A percentile compares a stretch with the other conserved stretches of the same genome.
phyloP scores from a whole-genome alignment of 306 rosid species.

The Citrullus amarus region DNA sequence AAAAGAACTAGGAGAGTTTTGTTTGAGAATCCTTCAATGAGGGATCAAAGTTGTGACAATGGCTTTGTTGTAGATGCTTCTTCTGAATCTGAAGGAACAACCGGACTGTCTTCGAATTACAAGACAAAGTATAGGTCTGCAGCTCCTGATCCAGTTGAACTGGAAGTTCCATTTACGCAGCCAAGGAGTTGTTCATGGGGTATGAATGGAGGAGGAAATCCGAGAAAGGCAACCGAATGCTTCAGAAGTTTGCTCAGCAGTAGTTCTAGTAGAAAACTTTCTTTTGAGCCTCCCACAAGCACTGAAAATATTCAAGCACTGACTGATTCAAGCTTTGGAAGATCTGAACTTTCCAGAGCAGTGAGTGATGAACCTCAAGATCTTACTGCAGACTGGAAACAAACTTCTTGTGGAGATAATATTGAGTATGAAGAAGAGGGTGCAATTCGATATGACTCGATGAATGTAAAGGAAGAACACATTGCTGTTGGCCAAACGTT shows the following conservation, averaged over 20 bases:
- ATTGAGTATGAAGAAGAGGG: background rate
- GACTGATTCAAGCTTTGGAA: background rate
- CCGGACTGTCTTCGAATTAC: background rate
- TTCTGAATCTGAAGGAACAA: background rate
- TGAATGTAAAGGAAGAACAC: background rate
- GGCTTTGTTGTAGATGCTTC: background rate
- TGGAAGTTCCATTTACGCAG: slow-evolving; percentile 7
- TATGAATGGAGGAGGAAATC: background rate
- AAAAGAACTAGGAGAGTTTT: slow-evolving; percentile 4
- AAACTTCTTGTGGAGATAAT: background rate
- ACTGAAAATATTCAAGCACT: background rate
- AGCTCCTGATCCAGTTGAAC: background rate
- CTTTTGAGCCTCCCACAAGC: slow-evolving; percentile 14
- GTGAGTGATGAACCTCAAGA: background rate
- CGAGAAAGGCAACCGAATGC: background rate
- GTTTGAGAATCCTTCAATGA: background rate
- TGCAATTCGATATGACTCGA: background rate
- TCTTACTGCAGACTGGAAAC: background rate
- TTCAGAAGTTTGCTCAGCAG: background rate
- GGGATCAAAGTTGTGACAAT: background rate
- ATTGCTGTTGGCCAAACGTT: slow-evolving; percentile 1
- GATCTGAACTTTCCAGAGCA: background rate
- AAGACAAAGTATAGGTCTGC: background rate
- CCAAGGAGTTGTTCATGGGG: slow-evolving; percentile 5
- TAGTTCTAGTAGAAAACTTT: slow-evolving; percentile 28